Conservation (phyloP, 129 eudicot genomes). For the Arctium minus region DNA sequence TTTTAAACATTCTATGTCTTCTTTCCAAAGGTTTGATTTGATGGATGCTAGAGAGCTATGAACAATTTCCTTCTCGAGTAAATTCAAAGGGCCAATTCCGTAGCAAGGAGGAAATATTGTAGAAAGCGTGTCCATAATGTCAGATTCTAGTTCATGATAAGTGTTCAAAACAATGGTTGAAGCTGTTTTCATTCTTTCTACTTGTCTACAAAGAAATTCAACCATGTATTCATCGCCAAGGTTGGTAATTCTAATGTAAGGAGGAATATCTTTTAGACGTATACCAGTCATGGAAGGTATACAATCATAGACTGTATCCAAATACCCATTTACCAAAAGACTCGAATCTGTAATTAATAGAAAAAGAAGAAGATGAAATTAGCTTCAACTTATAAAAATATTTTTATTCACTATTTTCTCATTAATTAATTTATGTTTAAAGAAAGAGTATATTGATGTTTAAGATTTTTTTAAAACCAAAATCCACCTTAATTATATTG, state of each 20-base stretch:
- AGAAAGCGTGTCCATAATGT: background rate
- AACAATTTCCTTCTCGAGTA: constrained; percentile 2
- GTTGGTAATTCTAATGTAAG: constrained; percentile 22
- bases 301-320: constrained; percentile 16
- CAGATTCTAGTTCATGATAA: constrained; percentile 21
- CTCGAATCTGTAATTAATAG: constrained; percentile 16
- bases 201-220: background rate
- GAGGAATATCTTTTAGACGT: constrained; percentile 24
- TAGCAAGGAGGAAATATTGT: constrained; percentile 22
- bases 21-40: constrained; percentile 30
- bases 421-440: too few species aligned
- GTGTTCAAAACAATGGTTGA: constrained; percentile 29
- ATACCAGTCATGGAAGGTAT: constrained; percentile 7
- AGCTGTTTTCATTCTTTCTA: constrained; percentile 3
- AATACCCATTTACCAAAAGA: constrained; percentile 17
- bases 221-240: constrained; percentile 19
- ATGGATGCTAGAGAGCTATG: background rate
- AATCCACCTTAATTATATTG: background rate
- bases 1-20: constrained; percentile 4
- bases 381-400: background rate
- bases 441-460: too few species aligned
- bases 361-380: background rate
- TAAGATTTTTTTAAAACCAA: too few species aligned
- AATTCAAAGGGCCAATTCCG: constrained; percentile 24
- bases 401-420: background rate